Percentiles rank a stretch among this genome's conserved stretches.
Conservation (phyloP, 371 early-diverging fungal species). For the Syncephalastrum monosporum region DNA sequence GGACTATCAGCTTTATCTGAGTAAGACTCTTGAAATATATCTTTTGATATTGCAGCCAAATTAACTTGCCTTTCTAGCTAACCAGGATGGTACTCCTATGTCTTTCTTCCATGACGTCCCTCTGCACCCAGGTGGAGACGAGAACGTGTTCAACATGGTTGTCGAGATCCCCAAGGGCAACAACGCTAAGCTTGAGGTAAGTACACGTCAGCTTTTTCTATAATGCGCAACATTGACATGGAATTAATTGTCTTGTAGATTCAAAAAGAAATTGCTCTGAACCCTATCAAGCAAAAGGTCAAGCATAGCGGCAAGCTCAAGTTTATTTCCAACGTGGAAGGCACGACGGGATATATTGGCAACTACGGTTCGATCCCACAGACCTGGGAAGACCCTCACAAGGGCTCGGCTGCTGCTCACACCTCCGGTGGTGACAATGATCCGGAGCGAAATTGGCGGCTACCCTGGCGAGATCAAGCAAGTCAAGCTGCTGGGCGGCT, state of each 20-base stretch:
- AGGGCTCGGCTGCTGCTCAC: slow-evolving; percentile 81
- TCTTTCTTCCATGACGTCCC: slow-evolving; percentile 16
- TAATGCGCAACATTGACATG: too few relatives aligned
- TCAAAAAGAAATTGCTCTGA: slow-evolving; percentile 54
- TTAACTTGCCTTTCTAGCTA: neutral
- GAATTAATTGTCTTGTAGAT: neutral
- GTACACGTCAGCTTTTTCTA: neutral
- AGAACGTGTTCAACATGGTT: slow-evolving; percentile 75
- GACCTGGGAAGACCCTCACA: slow-evolving; percentile 98
- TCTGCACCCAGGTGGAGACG: slow-evolving; percentile 7
- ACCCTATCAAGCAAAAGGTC: slow-evolving; percentile 98
- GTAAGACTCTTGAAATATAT: neutral
- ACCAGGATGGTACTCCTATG: slow-evolving; percentile 13
- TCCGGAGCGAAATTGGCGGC: slow-evolving; percentile 85
- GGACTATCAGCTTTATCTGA: slow-evolving; percentile 1
- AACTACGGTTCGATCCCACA: slow-evolving; percentile 99
- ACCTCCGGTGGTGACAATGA: slow-evolving; percentile 93
- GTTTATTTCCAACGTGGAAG: slow-evolving; percentile 98
- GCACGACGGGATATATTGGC: slow-evolving; percentile 99
- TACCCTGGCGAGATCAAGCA: slow-evolving; percentile 93
- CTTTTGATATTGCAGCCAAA: neutral
- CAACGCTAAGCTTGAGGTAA: slow-evolving; percentile 98
- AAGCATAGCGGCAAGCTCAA: slow-evolving; percentile 97
- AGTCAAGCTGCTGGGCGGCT: slow-evolving; percentile 92
- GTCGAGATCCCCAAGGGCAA: slow-evolving; percentile 99